Evolutionary conservation across 768 basidiomycete genomes (phyloP).

Genomic region (Psilocybe subaeruginosa): DNA sequence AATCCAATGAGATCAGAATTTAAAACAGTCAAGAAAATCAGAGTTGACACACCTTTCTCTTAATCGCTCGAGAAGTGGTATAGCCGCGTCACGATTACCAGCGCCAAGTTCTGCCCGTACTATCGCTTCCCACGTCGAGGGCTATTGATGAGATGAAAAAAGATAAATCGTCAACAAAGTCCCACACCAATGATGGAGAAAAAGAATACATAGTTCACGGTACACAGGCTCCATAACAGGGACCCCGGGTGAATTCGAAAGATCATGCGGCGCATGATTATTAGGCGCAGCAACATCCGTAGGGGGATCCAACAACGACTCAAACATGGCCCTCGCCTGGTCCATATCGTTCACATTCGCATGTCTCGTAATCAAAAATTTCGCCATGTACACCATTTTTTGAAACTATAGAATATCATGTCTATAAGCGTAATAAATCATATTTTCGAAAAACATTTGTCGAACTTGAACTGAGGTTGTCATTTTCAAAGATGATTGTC

Average conservation of each 20-base stretch:
- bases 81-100: slow-evolving; percentile 60
- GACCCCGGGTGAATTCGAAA: slow-evolving; percentile 33
- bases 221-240: slow-evolving; percentile 65
- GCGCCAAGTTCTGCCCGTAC: slow-evolving; percentile 86
- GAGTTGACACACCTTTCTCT: slow-evolving; percentile 60
- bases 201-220: slow-evolving; percentile 63
- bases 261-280: slow-evolving; percentile 81
- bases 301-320: slow-evolving; percentile 76
- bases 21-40: background rate
- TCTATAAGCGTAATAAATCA: too few species aligned
- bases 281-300: slow-evolving; percentile 85
- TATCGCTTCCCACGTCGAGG: slow-evolving; percentile 96
- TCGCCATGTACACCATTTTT: slow-evolving; percentile 90
- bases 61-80: slow-evolving; percentile 72
- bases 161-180: background rate
- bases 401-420: too few species aligned
- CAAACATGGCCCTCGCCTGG: slow-evolving; percentile 77
- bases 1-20: slow-evolving; percentile 11
- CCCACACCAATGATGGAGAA: background rate
- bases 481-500: too few species aligned
- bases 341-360: slow-evolving; percentile 74
- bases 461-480: too few species aligned
- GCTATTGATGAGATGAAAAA: slow-evolving; percentile 42
- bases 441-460: too few species aligned
- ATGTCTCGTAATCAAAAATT: slow-evolving; percentile 77